Conservation (phyloP, 148 eudicot genomes). For the Amaranthus cruentus region DNA sequence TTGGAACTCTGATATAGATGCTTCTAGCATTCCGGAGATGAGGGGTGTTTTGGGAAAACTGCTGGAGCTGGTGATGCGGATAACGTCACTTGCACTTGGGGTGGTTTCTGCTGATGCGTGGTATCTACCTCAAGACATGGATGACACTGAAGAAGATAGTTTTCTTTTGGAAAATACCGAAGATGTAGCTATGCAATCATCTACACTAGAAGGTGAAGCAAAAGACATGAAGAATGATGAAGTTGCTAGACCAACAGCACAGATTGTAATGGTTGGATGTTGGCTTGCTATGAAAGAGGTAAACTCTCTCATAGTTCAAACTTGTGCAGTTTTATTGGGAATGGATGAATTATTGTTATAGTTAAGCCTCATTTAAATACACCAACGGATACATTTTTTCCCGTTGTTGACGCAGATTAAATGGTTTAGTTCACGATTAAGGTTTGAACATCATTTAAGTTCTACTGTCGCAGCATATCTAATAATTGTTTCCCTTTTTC, state of each 20-base stretch:
- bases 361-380: neutral
- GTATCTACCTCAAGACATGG: slow-evolving; percentile 80
- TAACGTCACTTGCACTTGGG: slow-evolving; percentile 88
- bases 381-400: neutral
- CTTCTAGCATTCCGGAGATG: slow-evolving; percentile 53
- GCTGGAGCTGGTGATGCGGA: slow-evolving; percentile 68
- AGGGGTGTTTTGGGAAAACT: slow-evolving; percentile 59
- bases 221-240: slow-evolving; percentile 30
- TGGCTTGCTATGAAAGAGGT: slow-evolving; percentile 99
- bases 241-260: slow-evolving; percentile 56
- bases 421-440: neutral
- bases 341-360: neutral
- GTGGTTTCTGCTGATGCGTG: slow-evolving; percentile 97
- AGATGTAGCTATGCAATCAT: slow-evolving; percentile 32
- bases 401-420: neutral
- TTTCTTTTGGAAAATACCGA: slow-evolving; percentile 44
- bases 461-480: neutral
- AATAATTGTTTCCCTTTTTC: neutral
- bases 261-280: slow-evolving; percentile 98
- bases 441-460: neutral
- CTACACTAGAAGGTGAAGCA: slow-evolving; percentile 28
- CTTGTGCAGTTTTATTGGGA: neutral
- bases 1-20: slow-evolving; percentile 57
- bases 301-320: slow-evolving; percentile 5
- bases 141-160: slow-evolving; percentile 62